Evolutionary conservation across 805 yeast species (phyloP), one percentile per base, ranked within the genome.

Genomic region (Wickerhamomyces tratensis): DNA sequence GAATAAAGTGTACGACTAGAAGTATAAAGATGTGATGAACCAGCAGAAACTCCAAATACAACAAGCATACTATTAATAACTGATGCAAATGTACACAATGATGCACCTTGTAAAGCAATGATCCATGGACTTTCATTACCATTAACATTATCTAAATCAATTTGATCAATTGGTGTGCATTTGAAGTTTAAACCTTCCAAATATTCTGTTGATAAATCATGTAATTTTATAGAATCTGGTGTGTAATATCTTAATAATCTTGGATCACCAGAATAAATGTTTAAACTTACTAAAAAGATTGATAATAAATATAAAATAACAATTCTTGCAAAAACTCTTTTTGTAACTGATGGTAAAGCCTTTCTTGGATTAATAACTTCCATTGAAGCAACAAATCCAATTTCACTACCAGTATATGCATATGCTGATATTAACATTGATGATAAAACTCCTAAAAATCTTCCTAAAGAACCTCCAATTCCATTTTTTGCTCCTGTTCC

Each of bases 291-390:
- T 12, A 81, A 65, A 53, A 86, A 79, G 20, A 82, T 71, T 4
- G 86, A 75, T 15, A 85, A 56, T 38, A 84, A 59, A 58, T 85
- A 86, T 48, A 84, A 73, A 1, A 82, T 57, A 6, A 81, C 52
- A 34, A 86, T 74, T 52, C 89, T 67, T 71, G 84, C 81, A 56
- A 84, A 83, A 3, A 84, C 86, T 50, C 82, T 69, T 50, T 71
- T 78, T 3, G 89, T 83, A 1, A 93, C 91, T 10, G 79, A 71
- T 1, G 94, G 94, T 14, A 86, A 67, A 0, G 91, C 79, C 46
- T 71, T 76, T 49, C 93, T 67, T 6, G 95, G 95, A 49, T 83
- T 80, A 46, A 80, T 68, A n/a, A 89, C 84, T 58, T 86, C 95
- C 58, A 89, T 85, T 7, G 91, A 87, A 3, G 93, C 91, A 42